These are phyloP conservation scores for Melaleuca alternifolia DNA, from an alignment of 345 rosid species.

Conservation along the genomic window DNA sequence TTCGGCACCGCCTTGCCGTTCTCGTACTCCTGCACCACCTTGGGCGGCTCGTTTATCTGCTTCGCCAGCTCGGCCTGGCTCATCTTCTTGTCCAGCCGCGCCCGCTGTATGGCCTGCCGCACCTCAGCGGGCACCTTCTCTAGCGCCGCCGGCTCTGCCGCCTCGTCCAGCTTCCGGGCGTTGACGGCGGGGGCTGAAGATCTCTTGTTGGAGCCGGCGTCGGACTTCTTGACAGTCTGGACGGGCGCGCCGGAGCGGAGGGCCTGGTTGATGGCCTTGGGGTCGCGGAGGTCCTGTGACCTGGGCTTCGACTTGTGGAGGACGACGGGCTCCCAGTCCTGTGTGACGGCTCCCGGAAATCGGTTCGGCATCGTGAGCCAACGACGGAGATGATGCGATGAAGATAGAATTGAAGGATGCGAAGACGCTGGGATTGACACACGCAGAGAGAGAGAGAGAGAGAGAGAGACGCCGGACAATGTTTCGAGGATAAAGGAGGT, in stretches of 20 bases:
- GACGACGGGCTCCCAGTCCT: constrained; percentile 85
- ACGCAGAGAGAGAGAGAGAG: not conserved
- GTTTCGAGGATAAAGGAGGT: not conserved
- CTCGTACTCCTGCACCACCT: constrained; percentile 84
- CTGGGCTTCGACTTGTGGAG: constrained; percentile 51
- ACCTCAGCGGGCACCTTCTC: constrained; percentile 50
- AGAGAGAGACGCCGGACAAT: too few relatives aligned
- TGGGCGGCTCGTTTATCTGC: constrained; percentile 61
- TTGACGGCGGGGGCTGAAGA: constrained; percentile 20
- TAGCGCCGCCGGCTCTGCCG: constrained; percentile 49
- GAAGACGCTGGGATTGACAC: not conserved
- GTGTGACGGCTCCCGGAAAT: constrained; percentile 46
- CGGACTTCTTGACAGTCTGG: constrained; percentile 55
- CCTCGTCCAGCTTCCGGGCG: constrained; percentile 61
- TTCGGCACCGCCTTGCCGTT: constrained; percentile 79
- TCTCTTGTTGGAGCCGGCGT: constrained; percentile 65
- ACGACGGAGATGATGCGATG: not conserved
- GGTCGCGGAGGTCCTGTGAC: constrained; percentile 49
- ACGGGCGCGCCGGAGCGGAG: constrained; percentile 47
- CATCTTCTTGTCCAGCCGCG: constrained; percentile 71
- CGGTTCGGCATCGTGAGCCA: constrained; percentile 42
- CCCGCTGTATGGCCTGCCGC: constrained; percentile 58
- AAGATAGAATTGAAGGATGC: too few relatives aligned
- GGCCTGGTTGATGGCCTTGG: constrained; percentile 70
- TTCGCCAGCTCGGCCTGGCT: constrained; percentile 71